Evolutionary conservation across 176 grass and related monocot species (phyloP), one percentile per base, ranked within the genome.

Genomic region (Dendrocalamus sinicus): DNA sequence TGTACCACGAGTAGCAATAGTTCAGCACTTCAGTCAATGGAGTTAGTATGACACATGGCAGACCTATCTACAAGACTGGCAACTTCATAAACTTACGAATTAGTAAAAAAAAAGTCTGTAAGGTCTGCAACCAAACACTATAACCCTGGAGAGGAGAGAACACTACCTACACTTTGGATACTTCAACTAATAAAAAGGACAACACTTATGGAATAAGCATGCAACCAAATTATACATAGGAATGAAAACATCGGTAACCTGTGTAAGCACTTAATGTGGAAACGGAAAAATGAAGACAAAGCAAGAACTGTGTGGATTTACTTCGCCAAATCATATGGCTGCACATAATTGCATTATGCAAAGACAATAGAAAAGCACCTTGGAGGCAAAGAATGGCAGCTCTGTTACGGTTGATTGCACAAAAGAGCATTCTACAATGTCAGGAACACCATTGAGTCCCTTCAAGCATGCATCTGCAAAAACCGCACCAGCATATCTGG

Each of bases 401-500:
- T 92, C 92, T 8, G 96, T 92, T 57, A 99, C 80, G 0, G 89
- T 94, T 78, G 96, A 99, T 81, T 99, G 96, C 81, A 99, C 96
- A 86, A 91, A 99, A 82, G 93, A 91, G 78, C 92, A 99, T 76
- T 99, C 93, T 46, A 99, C 82, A 83, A 99, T 57, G 51, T 94
- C 92, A 15, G 93, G 93, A 78, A 89, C 96, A 9, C 96, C 93
- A 70, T 96, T 99, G 13, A 99, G 90, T 46, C 96, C 96, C 86
- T 94, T 99, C 90, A 99, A 94, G 84, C 96, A 99, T 37, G 96
- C 93, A 94, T 99, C 96, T 71, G 91, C 96, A 86, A 99, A 99
- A 70, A 99, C 88, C 14, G 96, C 93, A 83, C 93, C 92, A 88
- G 96, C 93, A 83, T 99, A 99, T 73, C 96, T 99, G 82, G 46